Conservation (phyloP, 352 stramenopile species). For the Phytopythium montanum region DNA sequence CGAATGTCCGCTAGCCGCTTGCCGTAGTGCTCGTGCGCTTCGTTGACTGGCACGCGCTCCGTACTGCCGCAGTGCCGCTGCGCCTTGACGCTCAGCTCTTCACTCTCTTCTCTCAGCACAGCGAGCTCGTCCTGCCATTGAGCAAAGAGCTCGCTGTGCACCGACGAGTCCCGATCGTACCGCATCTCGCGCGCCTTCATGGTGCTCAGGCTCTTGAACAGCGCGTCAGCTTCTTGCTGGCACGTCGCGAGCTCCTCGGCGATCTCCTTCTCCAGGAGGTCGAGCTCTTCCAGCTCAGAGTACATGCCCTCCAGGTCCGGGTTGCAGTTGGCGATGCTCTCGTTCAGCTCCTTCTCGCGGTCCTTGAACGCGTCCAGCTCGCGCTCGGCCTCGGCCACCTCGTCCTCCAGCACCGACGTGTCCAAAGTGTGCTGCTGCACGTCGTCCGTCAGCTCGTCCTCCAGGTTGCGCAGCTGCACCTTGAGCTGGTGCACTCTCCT, state of each 20-base stretch:
- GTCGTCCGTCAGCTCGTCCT: constrained; percentile 68
- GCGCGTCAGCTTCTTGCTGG: constrained; percentile 53
- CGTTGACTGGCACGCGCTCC: constrained; percentile 55
- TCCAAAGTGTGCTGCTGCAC: constrained; percentile 63
- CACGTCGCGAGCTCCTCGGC: constrained; percentile 42
- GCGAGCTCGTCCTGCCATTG: constrained; percentile 50
- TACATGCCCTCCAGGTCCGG: constrained; percentile 61
- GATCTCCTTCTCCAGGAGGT: constrained; percentile 46
- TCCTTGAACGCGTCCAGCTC: constrained; percentile 40
- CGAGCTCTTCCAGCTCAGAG: constrained; percentile 53
- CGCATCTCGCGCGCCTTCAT: constrained; percentile 69
- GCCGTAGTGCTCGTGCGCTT: constrained; percentile 77
- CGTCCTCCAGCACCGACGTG: constrained; percentile 73
- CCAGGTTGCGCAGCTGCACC: constrained; percentile 51
- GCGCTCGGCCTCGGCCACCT: constrained; percentile 40
- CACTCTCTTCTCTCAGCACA: constrained; percentile 49
- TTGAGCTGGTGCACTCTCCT: constrained; percentile 50
- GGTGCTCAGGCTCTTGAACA: constrained; percentile 76
- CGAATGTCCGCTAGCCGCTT: constrained; percentile 79
- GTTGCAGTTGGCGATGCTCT: constrained; percentile 57
- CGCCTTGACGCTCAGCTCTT: constrained; percentile 56
- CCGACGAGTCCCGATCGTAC: constrained; percentile 43
- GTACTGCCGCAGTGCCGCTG: constrained; percentile 45
- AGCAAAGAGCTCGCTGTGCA: constrained; percentile 40
- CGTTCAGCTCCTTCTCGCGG: constrained; percentile 50